A percentile compares a stretch with the other conserved stretches of the same genome.
Conservation (phyloP, 768 basidiomycete species). For the Leccinum olivaceopallidum region DNA sequence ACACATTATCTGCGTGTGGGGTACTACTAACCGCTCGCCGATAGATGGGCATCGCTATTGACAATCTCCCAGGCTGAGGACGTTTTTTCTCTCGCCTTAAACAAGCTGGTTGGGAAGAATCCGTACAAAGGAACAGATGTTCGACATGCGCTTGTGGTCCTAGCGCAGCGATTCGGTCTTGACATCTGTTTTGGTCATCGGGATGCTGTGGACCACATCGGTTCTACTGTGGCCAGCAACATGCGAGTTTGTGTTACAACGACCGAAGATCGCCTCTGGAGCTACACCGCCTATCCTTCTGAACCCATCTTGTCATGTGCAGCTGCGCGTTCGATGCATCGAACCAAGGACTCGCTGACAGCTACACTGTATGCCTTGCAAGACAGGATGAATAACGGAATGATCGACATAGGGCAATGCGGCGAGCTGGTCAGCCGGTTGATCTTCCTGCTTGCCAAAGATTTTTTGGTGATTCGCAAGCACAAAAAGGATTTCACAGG, state of each 20-base stretch:
- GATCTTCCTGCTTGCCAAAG: neutral
- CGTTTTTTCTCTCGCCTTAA: neutral
- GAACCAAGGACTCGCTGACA: neutral
- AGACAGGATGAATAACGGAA: neutral
- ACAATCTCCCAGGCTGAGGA: rapidly evolving
- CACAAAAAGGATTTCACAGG: neutral
- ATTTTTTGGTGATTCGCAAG: neutral
- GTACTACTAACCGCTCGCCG: neutral
- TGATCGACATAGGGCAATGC: neutral
- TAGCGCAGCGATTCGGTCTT: neutral
- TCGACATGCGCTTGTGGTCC: conserved; percentile 2
- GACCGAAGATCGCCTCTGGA: neutral
- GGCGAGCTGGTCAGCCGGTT: conserved; percentile 14
- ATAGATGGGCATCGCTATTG: neutral
- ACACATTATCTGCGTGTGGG: neutral
- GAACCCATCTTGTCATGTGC: neutral
- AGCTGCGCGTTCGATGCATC: neutral
- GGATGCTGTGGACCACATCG: neutral
- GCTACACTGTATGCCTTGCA: neutral
- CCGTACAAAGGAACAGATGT: neutral
- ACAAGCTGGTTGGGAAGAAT: neutral
- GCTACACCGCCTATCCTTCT: neutral
- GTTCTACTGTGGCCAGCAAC: neutral
- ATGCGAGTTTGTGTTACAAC: neutral
- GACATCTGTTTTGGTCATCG: neutral